Base-by-base conservation (phyloP, 1,284 basidiomycete genomes). In the Malassezia obtusa region DNA sequence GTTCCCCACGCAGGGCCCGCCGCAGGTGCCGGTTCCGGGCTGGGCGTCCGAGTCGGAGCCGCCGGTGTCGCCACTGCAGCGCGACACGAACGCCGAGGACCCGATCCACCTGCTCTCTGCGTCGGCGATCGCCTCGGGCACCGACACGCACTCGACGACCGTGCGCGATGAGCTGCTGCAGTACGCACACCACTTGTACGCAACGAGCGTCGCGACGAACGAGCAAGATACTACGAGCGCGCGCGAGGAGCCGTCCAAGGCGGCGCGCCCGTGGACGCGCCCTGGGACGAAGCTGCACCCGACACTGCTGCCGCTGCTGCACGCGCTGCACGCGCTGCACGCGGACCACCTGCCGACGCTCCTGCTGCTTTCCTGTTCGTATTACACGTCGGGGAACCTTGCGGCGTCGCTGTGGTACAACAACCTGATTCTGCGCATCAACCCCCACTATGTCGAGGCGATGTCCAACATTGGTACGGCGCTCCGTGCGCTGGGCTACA, bases 391-490 rank as follows among this genome's bases (percentile, higher is more conserved):
- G 8, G 62, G 67, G 49, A 64, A 68, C 36, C 50, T 65, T 6
- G 55, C 61, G 19, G 66, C 63, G 44, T 68, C 65, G 31, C 58
- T 72, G n/a, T 75, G 67, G 62, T 76, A 75, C 62, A 76, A 75
- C 57, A 70, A 68, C 32, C 57, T 59, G 24, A 64, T 75, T 48
- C 56, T 76, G 2, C 50, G 53, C 33, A 64, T 69, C 44, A 73
- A 79, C 46, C 73, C 75, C 1, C 68, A 75, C 46, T 78, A 77
- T 55, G 78, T 79, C 45, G 62, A 71, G 59, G 62, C 61, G 41
- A 71, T 73, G 61, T 58, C 75, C 50, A 81, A 81, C 59, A 77
- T 80, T 35, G 80, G 80, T 5, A 79, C 78, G 8, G 78, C 79
- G 6, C 65, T 78, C 45, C 75, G 77, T 19, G 76, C 77, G 6